phyloP scores from a whole-genome alignment of 768 basidiomycete species.

The Termitomyces sp. region DNA sequence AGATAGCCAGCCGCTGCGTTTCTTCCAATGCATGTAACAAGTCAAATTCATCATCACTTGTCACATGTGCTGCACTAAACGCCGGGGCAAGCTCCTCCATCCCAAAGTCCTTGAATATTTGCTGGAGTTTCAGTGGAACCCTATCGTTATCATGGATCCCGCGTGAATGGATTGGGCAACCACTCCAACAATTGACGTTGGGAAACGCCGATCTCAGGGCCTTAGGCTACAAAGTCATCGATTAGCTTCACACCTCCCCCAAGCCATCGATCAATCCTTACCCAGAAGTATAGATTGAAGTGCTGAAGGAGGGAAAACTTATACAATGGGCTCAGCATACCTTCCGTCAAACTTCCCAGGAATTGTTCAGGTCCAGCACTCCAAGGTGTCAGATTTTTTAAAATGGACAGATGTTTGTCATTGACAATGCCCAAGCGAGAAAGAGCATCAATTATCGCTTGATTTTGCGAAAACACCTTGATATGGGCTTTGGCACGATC shows the following conservation, averaged over 20 bases:
- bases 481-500: not conserved
- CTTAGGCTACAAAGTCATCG: not conserved
- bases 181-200: not conserved
- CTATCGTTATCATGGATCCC: not conserved
- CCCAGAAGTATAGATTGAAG: not conserved
- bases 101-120: not conserved
- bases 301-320: not conserved
- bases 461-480: not conserved
- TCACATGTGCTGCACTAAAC: not conserved
- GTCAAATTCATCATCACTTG: not conserved
- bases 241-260: not conserved
- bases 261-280: not conserved
- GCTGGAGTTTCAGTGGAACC: not conserved
- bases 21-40: not conserved
- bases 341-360: not conserved
- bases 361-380: not conserved
- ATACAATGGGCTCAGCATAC: not conserved
- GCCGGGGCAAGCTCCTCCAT: not conserved
- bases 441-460: not conserved
- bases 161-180: not conserved
- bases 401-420: not conserved
- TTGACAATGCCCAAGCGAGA: not conserved
- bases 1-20: not conserved
- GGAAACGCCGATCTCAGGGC: not conserved
- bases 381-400: not conserved